phyloP scores from a whole-genome alignment of 2,329 filamentous ascomycete species.

The Fusarium sororula region DNA sequence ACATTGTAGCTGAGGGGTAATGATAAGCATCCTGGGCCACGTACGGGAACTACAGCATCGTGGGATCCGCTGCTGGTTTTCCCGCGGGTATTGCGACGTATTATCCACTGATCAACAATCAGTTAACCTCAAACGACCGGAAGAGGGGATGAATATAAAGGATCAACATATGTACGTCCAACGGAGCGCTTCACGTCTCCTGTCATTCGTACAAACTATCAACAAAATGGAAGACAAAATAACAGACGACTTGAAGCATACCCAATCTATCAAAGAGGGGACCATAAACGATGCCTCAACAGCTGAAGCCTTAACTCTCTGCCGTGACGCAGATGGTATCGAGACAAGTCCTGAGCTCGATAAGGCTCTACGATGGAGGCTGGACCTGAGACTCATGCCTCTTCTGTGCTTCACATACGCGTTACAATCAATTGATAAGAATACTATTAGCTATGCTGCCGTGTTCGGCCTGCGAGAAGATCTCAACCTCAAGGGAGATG shows the following conservation, averaged over 20 bases:
- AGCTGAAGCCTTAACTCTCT: not conserved
- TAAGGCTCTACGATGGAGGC: not conserved
- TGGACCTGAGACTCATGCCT: constrained; percentile 1
- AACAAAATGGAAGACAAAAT: not conserved
- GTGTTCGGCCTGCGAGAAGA: constrained; percentile 1
- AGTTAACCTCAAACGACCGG: accelerated
- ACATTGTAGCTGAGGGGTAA: not conserved
- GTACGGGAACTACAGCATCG: not conserved
- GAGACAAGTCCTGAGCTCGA: not conserved
- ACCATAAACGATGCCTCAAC: constrained; percentile 3
- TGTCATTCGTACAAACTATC: accelerated
- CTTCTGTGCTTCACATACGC: not conserved
- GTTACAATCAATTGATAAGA: constrained; percentile 2
- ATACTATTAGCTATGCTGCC: constrained; percentile 4
- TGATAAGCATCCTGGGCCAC: not conserved
- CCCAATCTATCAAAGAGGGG: not conserved
- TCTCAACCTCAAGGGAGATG: not conserved
- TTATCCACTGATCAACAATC: not conserved
- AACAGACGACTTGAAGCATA: not conserved
- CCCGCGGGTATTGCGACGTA: not conserved
- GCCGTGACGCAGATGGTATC: not conserved
- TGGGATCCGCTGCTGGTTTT: not conserved
- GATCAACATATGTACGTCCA: not conserved
- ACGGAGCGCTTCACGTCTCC: accelerated
- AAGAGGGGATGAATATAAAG: not conserved